Percentiles rank a stretch among this genome's conserved stretches.
Conservation (phyloP, 1,284 basidiomycete genomes). For the Rhodotorula sp. region DNA sequence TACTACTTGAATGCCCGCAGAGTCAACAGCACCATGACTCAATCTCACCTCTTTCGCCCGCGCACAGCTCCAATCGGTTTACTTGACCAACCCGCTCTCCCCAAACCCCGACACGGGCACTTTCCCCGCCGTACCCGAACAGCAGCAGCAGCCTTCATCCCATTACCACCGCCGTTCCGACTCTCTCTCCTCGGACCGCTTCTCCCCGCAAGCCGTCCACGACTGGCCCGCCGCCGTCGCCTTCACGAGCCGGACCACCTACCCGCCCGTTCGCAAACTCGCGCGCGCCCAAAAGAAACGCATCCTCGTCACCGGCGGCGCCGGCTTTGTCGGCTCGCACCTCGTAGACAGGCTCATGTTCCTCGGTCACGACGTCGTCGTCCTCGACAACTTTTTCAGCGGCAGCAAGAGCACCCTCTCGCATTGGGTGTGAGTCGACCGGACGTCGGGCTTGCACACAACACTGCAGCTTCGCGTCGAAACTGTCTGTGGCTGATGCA, state of each 20-base stretch:
- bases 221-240: slow-evolving; percentile 58
- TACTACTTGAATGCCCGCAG: not conserved
- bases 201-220: slow-evolving; percentile 12
- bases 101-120: slow-evolving; percentile 6
- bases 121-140: slow-evolving; percentile 4
- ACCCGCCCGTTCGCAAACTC: slow-evolving; percentile 85
- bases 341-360: slow-evolving; percentile 91
- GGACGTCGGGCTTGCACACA: not conserved
- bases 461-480: not conserved
- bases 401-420: slow-evolving; percentile 86
- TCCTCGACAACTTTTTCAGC: slow-evolving; percentile 97
- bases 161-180: not conserved
- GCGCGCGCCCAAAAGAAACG: slow-evolving; percentile 76
- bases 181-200: slow-evolving; percentile 22
- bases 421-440: slow-evolving; percentile 46
- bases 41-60: not conserved
- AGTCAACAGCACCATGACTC: not conserved
- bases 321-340: slow-evolving; percentile 96
- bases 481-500: not conserved
- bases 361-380: slow-evolving; percentile 87
- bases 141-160: not conserved
- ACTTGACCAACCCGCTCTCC: slow-evolving; percentile 22
- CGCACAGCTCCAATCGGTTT: slow-evolving; percentile 37
- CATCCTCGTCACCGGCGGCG: slow-evolving; percentile 89
- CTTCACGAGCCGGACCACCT: slow-evolving; percentile 84